A percentile compares a stretch with the other conserved stretches of the same genome.
Evolutionary conservation across 1,284 basidiomycete genomes (phyloP).

Genomic region (Cryptococcus sp.): DNA sequence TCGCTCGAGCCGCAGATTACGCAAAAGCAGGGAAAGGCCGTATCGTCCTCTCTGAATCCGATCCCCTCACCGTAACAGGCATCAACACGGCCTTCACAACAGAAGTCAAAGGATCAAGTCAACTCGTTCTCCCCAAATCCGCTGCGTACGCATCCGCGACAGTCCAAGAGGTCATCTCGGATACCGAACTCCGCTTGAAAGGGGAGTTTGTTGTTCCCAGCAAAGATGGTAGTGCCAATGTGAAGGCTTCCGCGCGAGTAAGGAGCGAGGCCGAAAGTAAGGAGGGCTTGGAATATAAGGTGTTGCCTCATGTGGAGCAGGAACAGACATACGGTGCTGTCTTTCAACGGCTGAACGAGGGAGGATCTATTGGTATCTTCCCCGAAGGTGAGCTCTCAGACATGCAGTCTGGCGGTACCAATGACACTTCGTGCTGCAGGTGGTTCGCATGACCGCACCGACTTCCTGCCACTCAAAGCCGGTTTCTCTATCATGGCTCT

Average conservation of each 20-base stretch:
- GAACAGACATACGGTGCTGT: slow-evolving; percentile 93
- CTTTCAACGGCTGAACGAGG: slow-evolving; percentile 81
- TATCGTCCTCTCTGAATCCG: slow-evolving; percentile 71
- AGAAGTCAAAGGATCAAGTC: slow-evolving; percentile 77
- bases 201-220: slow-evolving; percentile 68
- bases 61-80: slow-evolving; percentile 78
- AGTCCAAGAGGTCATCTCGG: slow-evolving; percentile 84
- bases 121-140: slow-evolving; percentile 84
- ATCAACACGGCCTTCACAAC: slow-evolving; percentile 73
- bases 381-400: slow-evolving; percentile 72
- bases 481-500: slow-evolving; percentile 98
- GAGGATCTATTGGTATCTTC: slow-evolving; percentile 92
- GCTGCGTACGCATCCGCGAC: slow-evolving; percentile 78
- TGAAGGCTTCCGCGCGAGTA: slow-evolving; percentile 71
- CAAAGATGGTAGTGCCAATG: slow-evolving; percentile 58
- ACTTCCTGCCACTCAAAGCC: slow-evolving; percentile 91
- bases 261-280: slow-evolving; percentile 64
- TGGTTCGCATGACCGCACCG: slow-evolving; percentile 94
- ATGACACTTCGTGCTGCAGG: slow-evolving; percentile 57
- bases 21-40: slow-evolving; percentile 77
- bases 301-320: slow-evolving; percentile 84
- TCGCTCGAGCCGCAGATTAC: slow-evolving; percentile 86
- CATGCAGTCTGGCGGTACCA: not conserved
- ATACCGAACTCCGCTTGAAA: slow-evolving; percentile 79
- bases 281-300: slow-evolving; percentile 72